Percentiles rank a stretch among this genome's conserved stretches.
phyloP scores from a whole-genome alignment of 345 rosid species.

The Citrus australasica region DNA sequence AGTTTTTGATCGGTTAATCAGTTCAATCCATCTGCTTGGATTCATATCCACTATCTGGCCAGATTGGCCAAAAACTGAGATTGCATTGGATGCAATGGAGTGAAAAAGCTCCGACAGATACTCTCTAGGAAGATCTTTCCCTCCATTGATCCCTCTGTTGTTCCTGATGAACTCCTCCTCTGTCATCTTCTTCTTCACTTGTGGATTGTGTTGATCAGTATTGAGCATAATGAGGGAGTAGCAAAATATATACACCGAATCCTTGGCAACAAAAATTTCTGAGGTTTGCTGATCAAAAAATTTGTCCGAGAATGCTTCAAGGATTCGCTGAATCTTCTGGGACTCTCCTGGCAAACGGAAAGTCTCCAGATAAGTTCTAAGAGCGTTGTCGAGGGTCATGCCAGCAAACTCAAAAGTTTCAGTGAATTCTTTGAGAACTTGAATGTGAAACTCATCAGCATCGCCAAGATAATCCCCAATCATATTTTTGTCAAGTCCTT shows the following conservation, averaged over 20 bases:
- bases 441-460: slow-evolving; percentile 72
- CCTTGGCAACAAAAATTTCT: slow-evolving; percentile 69
- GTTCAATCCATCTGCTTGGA: slow-evolving; percentile 77
- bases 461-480: slow-evolving; percentile 92
- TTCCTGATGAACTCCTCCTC: slow-evolving; percentile 92
- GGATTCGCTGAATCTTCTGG: slow-evolving; percentile 79
- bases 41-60: slow-evolving; percentile 55
- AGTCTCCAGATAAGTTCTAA: slow-evolving; percentile 71
- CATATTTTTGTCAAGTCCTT: slow-evolving; percentile 62
- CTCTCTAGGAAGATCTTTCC: slow-evolving; percentile 87
- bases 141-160: slow-evolving; percentile 80
- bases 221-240: slow-evolving; percentile 96
- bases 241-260: slow-evolving; percentile 66
- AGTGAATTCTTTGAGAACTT: slow-evolving; percentile 74
- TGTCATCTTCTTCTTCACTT: slow-evolving; percentile 92
- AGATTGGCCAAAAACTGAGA: slow-evolving; percentile 48
- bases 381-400: slow-evolving; percentile 79
- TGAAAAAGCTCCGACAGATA: slow-evolving; percentile 80
- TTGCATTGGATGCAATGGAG: slow-evolving; percentile 61
- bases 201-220: slow-evolving; percentile 91
- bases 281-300: slow-evolving; percentile 67
- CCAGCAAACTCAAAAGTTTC: slow-evolving; percentile 68
- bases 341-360: slow-evolving; percentile 92
- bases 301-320: slow-evolving; percentile 76
- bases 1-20: slow-evolving; percentile 52